These are phyloP conservation scores for Fraxinus quadrangulata DNA, from an alignment of 257 asterid species.

Conservation along the genomic window DNA sequence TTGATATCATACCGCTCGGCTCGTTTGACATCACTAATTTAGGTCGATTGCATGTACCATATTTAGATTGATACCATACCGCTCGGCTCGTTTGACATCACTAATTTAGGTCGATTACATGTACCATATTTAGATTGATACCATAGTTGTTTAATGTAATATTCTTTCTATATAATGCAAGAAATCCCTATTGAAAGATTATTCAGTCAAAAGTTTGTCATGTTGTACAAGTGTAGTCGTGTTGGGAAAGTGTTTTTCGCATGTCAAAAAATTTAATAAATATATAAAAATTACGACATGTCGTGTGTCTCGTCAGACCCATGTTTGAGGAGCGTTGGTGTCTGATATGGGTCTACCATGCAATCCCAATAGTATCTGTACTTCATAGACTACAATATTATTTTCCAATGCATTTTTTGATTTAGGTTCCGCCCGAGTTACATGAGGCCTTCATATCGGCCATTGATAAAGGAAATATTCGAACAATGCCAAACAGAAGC, in stretches of 20 bases:
- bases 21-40: too few species aligned
- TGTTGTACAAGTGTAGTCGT: neutral
- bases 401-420: conserved; percentile 5
- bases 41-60: too few species aligned
- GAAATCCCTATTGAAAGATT: too few species aligned
- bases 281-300: neutral
- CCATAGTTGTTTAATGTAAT: too few species aligned
- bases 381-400: neutral
- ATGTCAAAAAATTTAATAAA: neutral
- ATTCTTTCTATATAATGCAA: too few species aligned
- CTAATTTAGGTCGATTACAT: too few species aligned
- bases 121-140: too few species aligned
- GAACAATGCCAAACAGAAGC: conserved; percentile 59
- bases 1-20: too few species aligned
- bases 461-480: conserved; percentile 48
- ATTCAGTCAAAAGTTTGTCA: too few species aligned
- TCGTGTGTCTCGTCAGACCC: neutral
- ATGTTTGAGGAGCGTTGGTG: neutral
- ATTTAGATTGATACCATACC: too few species aligned
- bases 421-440: conserved; percentile 50
- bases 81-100: too few species aligned
- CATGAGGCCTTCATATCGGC: conserved; percentile 47
- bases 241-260: neutral
- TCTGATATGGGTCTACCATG: neutral
- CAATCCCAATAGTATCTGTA: neutral